Conservation (phyloP, 305 asterid species). For the Fraxinus floribunda region DNA sequence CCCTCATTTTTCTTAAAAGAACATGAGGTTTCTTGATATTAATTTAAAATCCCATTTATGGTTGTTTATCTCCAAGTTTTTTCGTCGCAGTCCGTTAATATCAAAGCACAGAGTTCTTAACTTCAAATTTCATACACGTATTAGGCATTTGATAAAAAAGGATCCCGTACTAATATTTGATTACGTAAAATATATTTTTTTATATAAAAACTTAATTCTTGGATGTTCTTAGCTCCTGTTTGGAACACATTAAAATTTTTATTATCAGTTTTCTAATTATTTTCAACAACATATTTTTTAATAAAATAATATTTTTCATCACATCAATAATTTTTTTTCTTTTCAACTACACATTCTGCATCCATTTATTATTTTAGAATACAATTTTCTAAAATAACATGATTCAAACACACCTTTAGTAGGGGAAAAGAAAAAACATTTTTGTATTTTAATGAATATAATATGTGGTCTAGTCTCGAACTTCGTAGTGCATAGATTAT, state of each 20-base stretch:
- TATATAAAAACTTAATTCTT: not conserved
- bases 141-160: not conserved
- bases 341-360: too few relatives aligned
- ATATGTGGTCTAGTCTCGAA: not conserved
- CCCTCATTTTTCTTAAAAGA: not conserved
- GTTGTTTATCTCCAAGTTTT: not conserved
- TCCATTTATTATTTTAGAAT: too few relatives aligned
- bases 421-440: too few relatives aligned
- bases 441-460: not conserved
- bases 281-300: too few relatives aligned
- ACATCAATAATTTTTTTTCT: too few relatives aligned
- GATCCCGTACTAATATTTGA: not conserved
- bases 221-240: not conserved
- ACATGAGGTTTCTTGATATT: not conserved
- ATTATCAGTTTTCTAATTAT: too few relatives aligned
- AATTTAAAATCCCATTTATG: not conserved
- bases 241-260: too few relatives aligned
- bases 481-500: constrained; percentile 32
- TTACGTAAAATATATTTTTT: not conserved
- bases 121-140: not conserved
- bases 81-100: not conserved
- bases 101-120: not conserved
- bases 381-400: too few relatives aligned
- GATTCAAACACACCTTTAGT: too few relatives aligned
- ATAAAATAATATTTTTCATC: too few relatives aligned